These are phyloP conservation scores for Onygenales sp. DNA, from an alignment of 2,329 filamentous ascomycete species.

Conservation along the genomic window DNA sequence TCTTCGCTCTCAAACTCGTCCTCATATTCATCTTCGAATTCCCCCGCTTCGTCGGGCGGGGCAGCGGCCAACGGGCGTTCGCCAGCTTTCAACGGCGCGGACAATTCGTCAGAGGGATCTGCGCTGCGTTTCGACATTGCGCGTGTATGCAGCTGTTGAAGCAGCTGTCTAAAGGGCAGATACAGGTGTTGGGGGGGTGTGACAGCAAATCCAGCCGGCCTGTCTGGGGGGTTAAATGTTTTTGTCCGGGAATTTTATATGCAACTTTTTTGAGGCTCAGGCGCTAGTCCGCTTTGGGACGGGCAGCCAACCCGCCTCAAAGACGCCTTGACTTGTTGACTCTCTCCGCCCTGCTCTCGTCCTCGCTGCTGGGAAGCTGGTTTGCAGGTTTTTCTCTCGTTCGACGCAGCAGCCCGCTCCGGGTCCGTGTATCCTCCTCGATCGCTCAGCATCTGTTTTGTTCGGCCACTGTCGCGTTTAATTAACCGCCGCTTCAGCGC, in stretches of 20 bases:
- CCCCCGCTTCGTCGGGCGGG: conserved; percentile 46
- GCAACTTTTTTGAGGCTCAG: neutral
- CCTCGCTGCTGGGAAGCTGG: neutral
- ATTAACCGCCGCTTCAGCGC: neutral
- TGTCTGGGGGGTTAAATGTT: neutral
- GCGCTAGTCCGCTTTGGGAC: conserved; percentile 12
- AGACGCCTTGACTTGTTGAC: neutral
- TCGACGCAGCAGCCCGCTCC: neutral
- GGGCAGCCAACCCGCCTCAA: neutral
- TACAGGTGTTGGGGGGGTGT: neutral
- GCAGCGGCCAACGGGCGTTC: conserved; percentile 45
- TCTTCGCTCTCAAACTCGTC: conserved; percentile 93
- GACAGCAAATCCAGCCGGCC: neutral
- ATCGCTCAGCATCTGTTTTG: neutral
- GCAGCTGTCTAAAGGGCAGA: neutral
- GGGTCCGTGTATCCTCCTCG: neutral
- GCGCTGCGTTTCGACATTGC: conserved; percentile 53
- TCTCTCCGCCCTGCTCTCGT: neutral
- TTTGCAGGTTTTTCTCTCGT: neutral
- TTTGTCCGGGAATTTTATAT: neutral
- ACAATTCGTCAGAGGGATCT: conserved; percentile 41
- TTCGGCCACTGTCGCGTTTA: neutral
- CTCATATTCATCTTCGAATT: conserved; percentile 73
- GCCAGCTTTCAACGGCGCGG: conserved; percentile 50
- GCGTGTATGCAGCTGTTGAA: neutral